phyloP scores from a whole-genome alignment of 108 stramenopile genomes.

The Nitzschia inconspicua region DNA sequence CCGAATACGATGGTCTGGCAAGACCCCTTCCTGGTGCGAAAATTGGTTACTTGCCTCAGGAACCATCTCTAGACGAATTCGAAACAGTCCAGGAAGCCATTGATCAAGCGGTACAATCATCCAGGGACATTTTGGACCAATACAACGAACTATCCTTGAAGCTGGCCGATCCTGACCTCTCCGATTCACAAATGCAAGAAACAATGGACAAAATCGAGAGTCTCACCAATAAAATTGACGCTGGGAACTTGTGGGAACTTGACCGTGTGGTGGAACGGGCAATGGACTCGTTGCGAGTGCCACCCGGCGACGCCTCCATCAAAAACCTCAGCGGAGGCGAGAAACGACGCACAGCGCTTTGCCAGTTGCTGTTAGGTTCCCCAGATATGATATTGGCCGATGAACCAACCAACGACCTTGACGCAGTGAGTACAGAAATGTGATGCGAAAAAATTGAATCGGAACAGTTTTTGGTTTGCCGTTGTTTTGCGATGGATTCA shows the following conservation, averaged over 20 bases:
- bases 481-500: not conserved
- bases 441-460: not conserved
- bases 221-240: conserved; percentile 81
- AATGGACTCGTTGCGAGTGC: conserved; percentile 77
- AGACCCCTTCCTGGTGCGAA: conserved; percentile 80
- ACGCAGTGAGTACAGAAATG: not conserved
- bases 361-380: conserved; percentile 76
- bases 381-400: conserved; percentile 76
- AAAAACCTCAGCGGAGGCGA: conserved; percentile 93
- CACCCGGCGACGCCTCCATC: conserved; percentile 74
- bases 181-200: conserved; percentile 63
- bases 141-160: conserved; percentile 77
- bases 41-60: conserved; percentile 87
- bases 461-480: not conserved
- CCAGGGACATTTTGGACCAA: conserved; percentile 64
- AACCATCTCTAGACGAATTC: conserved; percentile 65
- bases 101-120: conserved; percentile 71
- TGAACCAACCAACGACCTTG: conserved; percentile 26
- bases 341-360: conserved; percentile 91
- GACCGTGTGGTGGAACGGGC: conserved; percentile 80
- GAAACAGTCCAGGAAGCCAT: conserved; percentile 85
- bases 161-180: conserved; percentile 77
- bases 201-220: conserved; percentile 61
- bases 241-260: conserved; percentile 83
- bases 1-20: conserved; percentile 83